These are phyloP conservation scores for Cubamyces sp. DNA, from an alignment of 768 basidiomycete genomes.

Conservation along the genomic window DNA sequence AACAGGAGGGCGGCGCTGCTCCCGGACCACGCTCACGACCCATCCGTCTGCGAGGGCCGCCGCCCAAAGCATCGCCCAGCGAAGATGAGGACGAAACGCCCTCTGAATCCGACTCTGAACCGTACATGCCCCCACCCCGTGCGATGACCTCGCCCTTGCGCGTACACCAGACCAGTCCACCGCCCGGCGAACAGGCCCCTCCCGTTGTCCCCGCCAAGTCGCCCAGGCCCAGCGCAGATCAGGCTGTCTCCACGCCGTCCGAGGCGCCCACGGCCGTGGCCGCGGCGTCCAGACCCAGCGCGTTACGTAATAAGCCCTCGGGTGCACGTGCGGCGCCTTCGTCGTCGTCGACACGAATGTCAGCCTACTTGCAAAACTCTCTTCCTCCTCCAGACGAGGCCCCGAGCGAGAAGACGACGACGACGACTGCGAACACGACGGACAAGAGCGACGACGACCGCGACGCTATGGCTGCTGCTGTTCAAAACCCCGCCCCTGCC, in stretches of 20 bases:
- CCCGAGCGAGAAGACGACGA: slow-evolving; percentile 18
- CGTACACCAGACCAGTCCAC: slow-evolving; percentile 18
- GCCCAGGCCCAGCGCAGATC: slow-evolving; percentile 11
- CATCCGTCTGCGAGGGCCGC: slow-evolving; percentile 22
- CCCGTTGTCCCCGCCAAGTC: slow-evolving; percentile 22
- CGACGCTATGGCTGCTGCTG: slow-evolving; percentile 27
- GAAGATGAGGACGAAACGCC: slow-evolving; percentile 45
- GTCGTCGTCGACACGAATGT: slow-evolving; percentile 38
- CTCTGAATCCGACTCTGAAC: slow-evolving; percentile 31
- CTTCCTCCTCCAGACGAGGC: slow-evolving; percentile 16
- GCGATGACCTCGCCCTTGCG: slow-evolving; percentile 17
- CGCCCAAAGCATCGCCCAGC: slow-evolving; percentile 33
- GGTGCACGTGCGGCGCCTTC: slow-evolving; percentile 76
- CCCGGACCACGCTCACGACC: neutral
- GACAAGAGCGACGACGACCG: slow-evolving; percentile 15
- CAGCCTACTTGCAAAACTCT: slow-evolving; percentile 26
- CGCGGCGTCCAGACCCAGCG: slow-evolving; percentile 29
- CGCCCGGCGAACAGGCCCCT: slow-evolving; percentile 6
- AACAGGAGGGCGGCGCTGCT: slow-evolving; percentile 27
- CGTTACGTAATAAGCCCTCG: slow-evolving; percentile 69
- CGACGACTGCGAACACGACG: slow-evolving; percentile 25
- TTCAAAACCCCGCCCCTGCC: slow-evolving; percentile 17
- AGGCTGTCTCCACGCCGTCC: slow-evolving; percentile 6
- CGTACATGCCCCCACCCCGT: slow-evolving; percentile 28
- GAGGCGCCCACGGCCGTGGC: slow-evolving; percentile 11